Evolutionary conservation across 202 grass and related monocot species (phyloP).

Genomic region (Cymbopogon flexuosus): DNA sequence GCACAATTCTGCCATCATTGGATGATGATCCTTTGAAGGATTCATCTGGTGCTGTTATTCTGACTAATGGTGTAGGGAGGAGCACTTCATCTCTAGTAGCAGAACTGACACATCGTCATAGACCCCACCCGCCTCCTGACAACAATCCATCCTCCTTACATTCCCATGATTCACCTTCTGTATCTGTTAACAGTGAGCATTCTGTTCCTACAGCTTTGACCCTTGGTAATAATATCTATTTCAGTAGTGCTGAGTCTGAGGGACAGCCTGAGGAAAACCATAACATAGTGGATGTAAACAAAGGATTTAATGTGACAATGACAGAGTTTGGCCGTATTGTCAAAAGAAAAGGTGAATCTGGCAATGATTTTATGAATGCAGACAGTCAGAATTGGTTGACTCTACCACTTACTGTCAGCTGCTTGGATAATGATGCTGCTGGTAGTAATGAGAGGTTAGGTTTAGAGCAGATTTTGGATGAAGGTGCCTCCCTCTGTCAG

Average conservation of each 20-base stretch:
- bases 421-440: conserved; percentile 13
- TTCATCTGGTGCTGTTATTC: conserved; percentile 29
- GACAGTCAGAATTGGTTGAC: conserved; percentile 41
- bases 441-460: conserved; percentile 29
- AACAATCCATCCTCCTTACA: conserved; percentile 36
- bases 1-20: background rate
- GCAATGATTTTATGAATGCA: conserved; percentile 19
- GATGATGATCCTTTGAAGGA: conserved; percentile 23
- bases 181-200: conserved; percentile 38
- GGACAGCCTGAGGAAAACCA: conserved; percentile 25
- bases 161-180: conserved; percentile 26
- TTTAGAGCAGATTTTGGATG: conserved; percentile 32
- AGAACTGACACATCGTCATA: conserved; percentile 25
- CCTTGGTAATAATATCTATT: conserved; percentile 42
- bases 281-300: conserved; percentile 22
- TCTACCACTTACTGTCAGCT: conserved; percentile 32
- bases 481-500: conserved; percentile 25
- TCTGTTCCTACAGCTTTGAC: conserved; percentile 45
- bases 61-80: conserved; percentile 29
- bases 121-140: conserved; percentile 6
- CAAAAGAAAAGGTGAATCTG: conserved; percentile 22
- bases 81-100: conserved; percentile 14
- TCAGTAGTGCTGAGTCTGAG: conserved; percentile 33
- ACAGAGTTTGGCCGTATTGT: conserved; percentile 24
- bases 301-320: conserved; percentile 26